phyloP scores from a whole-genome alignment of 495 filamentous ascomycete genomes.

The Recurvomyces mirabilis region DNA sequence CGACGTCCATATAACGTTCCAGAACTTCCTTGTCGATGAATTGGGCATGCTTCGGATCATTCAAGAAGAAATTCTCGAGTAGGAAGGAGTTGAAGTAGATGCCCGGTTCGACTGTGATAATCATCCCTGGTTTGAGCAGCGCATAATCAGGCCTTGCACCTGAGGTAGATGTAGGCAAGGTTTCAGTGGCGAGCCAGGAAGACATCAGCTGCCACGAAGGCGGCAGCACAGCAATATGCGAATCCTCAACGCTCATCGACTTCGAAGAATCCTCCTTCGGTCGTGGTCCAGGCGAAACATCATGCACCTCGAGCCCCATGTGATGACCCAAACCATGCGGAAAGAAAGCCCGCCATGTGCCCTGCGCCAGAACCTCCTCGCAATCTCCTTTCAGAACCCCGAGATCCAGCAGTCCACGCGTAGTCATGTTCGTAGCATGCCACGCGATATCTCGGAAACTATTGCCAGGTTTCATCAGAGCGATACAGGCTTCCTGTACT shows the following conservation, averaged over 20 bases:
- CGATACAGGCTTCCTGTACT: conserved; percentile 75
- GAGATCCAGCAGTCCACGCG: conserved; percentile 55
- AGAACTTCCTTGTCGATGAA: conserved; percentile 68
- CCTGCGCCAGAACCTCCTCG: conserved; percentile 37
- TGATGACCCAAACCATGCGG: conserved; percentile 87
- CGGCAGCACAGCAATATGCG: neutral
- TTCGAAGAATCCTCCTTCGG: neutral
- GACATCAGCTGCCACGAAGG: neutral
- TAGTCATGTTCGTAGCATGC: conserved; percentile 60
- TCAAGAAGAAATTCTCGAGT: conserved; percentile 51
- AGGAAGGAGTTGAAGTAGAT: conserved; percentile 54
- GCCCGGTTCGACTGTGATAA: conserved; percentile 17
- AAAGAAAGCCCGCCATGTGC: conserved; percentile 71
- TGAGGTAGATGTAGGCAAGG: no score
- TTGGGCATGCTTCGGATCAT: conserved; percentile 45
- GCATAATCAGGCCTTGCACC: conserved; percentile 28
- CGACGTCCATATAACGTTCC: conserved; percentile 61
- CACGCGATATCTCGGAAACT: conserved; percentile 57
- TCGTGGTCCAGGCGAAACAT: conserved; percentile 41
- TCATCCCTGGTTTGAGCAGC: conserved; percentile 82
- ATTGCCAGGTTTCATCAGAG: conserved; percentile 50
- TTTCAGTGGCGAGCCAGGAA: no score
- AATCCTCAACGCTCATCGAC: neutral
- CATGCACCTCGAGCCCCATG: conserved; percentile 82
- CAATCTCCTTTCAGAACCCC: conserved; percentile 46